Percentiles rank a stretch among this genome's conserved stretches.
Evolutionary conservation across 2,329 filamentous ascomycete genomes (phyloP).

Genomic region (Lizonia empirigonia): DNA sequence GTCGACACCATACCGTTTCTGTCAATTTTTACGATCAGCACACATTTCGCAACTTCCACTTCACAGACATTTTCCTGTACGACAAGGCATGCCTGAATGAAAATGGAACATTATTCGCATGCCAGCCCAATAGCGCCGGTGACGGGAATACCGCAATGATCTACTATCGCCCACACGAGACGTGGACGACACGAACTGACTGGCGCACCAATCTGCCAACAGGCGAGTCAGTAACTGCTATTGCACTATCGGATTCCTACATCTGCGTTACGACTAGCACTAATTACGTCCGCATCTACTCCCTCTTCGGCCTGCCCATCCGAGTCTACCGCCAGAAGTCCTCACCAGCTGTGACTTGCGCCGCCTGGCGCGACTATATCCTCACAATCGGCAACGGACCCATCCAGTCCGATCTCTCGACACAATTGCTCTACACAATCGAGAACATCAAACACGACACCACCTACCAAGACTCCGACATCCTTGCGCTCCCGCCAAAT

Average conservation of each 20-base stretch:
- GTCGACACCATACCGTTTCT: conserved; percentile 83
- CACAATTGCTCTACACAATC: conserved; percentile 85
- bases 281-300: conserved; percentile 91
- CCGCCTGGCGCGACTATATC: conserved; percentile 95
- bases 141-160: conserved; percentile 72
- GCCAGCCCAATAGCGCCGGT: conserved; percentile 61
- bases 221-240: conserved; percentile 84
- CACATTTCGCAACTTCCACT: conserved; percentile 91
- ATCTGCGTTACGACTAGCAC: conserved; percentile 85
- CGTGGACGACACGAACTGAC: conserved; percentile 88
- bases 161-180: conserved; percentile 97
- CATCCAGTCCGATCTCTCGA: conserved; percentile 75
- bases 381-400: conserved; percentile 93
- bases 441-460: conserved; percentile 94
- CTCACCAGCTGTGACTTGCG: conserved; percentile 86
- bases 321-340: conserved; percentile 92
- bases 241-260: conserved; percentile 90
- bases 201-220: conserved; percentile 88
- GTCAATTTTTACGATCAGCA: conserved; percentile 98
- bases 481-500: conserved; percentile 79
- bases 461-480: conserved; percentile 92
- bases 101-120: conserved; percentile 83
- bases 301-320: conserved; percentile 86
- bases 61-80: conserved; percentile 93
- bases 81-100: conserved; percentile 93